Base-by-base conservation (phyloP, 495 filamentous ascomycete genomes). In the Lophiostoma macrostomum region DNA sequence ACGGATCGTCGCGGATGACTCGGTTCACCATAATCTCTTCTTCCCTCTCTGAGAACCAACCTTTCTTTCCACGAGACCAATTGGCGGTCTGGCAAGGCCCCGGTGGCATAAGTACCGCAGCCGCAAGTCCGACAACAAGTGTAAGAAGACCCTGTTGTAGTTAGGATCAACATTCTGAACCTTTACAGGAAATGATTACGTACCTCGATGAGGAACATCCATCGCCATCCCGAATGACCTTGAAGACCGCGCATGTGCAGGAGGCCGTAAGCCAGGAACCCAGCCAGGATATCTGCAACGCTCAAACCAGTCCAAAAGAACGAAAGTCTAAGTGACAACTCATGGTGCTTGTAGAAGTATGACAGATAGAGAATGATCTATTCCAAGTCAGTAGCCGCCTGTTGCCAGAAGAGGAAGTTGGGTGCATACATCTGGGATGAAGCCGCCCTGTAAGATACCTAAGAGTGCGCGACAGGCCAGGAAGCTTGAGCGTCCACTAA, bases 301-400 rank as follows among this genome's bases (percentile, higher is more conserved):
- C 77, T 73, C 67, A 85, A 85, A n/a, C 83, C 77, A 0, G 80
- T 79, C 87, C 87, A 91, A 67, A 88, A 88, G 51, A 72, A 84
- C 50, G 75, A 75, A 29, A 87, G 72, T 0, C 84, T 80, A 24
- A 80, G 73, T 0, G 85, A 81, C 8, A 91, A 72, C 59, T 87
- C 85, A 32, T 78, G 76, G 39, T 80, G 80, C 50, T 77, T 87
- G 67, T 84, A 87, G 71, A 85, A 91, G 69, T 89, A 90, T 0
- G 82, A 85, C 2, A 90, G 75, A 63, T 88, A 90, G 0, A 90
- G 67, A 28, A 84, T 71, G 28, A 66, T 23, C 40, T 42, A 34
- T 20, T 8, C 11, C 19, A 14, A 2, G 30, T 53, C 20, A 40
- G 28, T 27, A 46, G 11, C 11, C 13, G 24, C 29, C 37, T 25